Conservation (phyloP, 345 rosid genomes). For the Anacardium occidentale region DNA sequence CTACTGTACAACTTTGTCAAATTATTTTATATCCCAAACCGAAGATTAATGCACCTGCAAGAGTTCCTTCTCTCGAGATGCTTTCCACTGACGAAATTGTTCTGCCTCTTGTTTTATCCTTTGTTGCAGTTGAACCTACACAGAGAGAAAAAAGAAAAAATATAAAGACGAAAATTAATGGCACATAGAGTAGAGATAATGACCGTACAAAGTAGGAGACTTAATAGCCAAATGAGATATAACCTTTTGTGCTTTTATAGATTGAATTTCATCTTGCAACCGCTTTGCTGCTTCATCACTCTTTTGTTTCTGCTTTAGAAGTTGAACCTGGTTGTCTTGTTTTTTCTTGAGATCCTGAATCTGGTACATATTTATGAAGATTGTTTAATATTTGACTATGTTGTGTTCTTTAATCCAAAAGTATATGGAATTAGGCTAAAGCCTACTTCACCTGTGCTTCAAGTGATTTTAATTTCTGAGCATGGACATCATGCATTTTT, state of each 20-base stretch:
- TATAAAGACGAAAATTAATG: slow-evolving; percentile 14
- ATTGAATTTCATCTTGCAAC: slow-evolving; percentile 94
- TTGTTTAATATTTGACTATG: slow-evolving; percentile 8
- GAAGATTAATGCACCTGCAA: slow-evolving; percentile 58
- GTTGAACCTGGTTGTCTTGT: slow-evolving; percentile 95
- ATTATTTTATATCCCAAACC: neutral
- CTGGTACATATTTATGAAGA: slow-evolving; percentile 29
- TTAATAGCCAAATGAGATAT: neutral
- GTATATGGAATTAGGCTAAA: slow-evolving; percentile 4
- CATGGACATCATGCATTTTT: slow-evolving; percentile 73
- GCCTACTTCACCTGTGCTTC: slow-evolving; percentile 66
- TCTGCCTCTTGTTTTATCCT: slow-evolving; percentile 98
- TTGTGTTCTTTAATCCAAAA: slow-evolving; percentile 1
- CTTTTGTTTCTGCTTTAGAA: slow-evolving; percentile 90
- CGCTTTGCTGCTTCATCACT: slow-evolving; percentile 92
- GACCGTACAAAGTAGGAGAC: neutral
- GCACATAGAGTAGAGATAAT: slow-evolving; percentile 3
- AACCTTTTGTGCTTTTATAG: slow-evolving; percentile 94
- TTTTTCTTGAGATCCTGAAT: slow-evolving; percentile 93
- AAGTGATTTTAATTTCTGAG: slow-evolving; percentile 81
- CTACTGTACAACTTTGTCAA: neutral
- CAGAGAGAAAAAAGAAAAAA: slow-evolving; percentile 17
- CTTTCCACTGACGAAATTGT: slow-evolving; percentile 98
- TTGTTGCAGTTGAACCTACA: slow-evolving; percentile 91
- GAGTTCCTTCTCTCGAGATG: slow-evolving; percentile 90